Base-by-base conservation (phyloP, 2,329 filamentous ascomycete genomes). In the Nemania abortiva region DNA sequence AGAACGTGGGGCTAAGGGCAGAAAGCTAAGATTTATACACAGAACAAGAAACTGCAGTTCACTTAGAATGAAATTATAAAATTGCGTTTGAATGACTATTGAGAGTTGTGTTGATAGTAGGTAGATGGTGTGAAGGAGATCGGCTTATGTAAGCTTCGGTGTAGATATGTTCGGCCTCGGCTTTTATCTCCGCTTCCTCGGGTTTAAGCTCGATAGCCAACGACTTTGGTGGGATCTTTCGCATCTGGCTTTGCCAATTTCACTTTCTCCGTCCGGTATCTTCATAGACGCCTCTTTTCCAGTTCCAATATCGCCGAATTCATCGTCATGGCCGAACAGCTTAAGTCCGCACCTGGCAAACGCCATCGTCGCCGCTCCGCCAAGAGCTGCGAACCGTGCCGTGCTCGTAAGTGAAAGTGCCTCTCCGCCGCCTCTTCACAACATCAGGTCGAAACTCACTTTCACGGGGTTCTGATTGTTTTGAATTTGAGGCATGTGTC, bases 371-470 rank as follows among this genome's bases (percentile, higher is more conserved):
- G 60, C 29, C 70, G 71, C n/a, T 47, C 61, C 6, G 64, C 71
- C 45, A 73, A 72, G 64, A 73, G 70, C 49, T 73, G 71, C 42
- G 71, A 73, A 31, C 63, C 68, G 18, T 73, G 71, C 42, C 71
- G 71, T 10, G 39, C 65, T 57, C 71, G 71, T 73, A 31, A 68
- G 70, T 59, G 49, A 5, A 50, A 37, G n/a, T n/a, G n/a, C n/a
- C 29, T 39, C 20, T 6, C 22, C 45, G 18, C 9, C 9, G 9
- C 45, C 6, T 15, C 15, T 49, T 5, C 9, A 31, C 47, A 42
- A 6, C 11, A 27, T 5, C n/a, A 29, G 29, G n/a, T 24, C 6
- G 20, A 10, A 62, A n/a, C 20, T 20, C 11, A 4, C 3, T 22
- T n/a, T n/a, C 47, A 6, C 31, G 3, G 6, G 18, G n/a, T 2